Evolutionary conservation across 2,329 filamentous ascomycete genomes (phyloP).

Genomic region (Lachnellula cervina): DNA sequence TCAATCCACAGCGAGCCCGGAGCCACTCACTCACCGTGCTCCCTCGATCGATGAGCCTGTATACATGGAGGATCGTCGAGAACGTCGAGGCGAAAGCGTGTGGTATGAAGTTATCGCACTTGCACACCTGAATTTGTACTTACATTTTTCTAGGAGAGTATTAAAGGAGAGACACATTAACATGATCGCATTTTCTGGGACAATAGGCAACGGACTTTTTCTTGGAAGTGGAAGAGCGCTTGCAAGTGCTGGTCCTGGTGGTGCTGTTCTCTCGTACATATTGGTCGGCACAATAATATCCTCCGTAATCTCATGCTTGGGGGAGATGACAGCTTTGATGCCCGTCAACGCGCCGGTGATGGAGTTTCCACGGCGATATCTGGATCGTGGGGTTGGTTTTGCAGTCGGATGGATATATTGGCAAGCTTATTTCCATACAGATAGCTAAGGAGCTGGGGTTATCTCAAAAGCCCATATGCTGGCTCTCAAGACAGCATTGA

Average conservation of each 20-base stretch:
- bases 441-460: too few species aligned
- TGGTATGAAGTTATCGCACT: constrained; percentile 19
- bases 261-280: constrained; percentile 37
- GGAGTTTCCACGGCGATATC: constrained; percentile 36
- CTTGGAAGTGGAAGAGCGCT: constrained; percentile 37
- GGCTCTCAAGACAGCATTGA: too few species aligned
- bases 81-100: constrained; percentile 25
- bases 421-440: background rate
- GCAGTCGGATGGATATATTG: constrained; percentile 31
- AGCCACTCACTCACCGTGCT: constrained; percentile 13
- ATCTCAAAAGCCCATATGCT: too few species aligned
- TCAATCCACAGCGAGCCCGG: constrained; percentile 20
- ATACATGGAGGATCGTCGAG: constrained; percentile 23
- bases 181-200: constrained; percentile 43
- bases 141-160: constrained; percentile 32
- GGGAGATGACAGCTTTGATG: constrained; percentile 38
- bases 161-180: constrained; percentile 39
- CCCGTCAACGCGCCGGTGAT: constrained; percentile 37
- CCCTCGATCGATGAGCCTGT: constrained; percentile 22
- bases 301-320: constrained; percentile 39
- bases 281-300: constrained; percentile 41
- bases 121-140: constrained; percentile 2
- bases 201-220: constrained; percentile 39
- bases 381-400: constrained; percentile 36
- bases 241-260: constrained; percentile 38